Evolutionary conservation across 1,284 basidiomycete genomes (phyloP).

Genomic region (Ceraceosorus guamensis): DNA sequence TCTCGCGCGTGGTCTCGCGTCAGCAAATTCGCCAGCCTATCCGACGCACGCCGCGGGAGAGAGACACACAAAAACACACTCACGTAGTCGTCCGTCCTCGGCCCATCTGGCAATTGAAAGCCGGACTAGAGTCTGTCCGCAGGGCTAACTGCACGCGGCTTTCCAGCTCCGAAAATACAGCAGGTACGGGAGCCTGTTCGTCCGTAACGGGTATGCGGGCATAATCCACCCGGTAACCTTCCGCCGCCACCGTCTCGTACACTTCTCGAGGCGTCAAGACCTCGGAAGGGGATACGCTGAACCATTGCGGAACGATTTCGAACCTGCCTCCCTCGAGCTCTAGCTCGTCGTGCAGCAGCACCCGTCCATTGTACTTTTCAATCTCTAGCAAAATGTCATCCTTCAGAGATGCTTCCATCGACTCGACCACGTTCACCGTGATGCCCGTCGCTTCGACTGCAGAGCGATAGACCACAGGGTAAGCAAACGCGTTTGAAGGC

Average conservation of each 20-base stretch:
- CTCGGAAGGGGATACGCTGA: conserved; percentile 71
- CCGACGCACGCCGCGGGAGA: too few species aligned
- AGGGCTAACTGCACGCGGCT: conserved; percentile 38
- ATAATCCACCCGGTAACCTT: conserved; percentile 45
- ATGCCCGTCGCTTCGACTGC: conserved; percentile 68
- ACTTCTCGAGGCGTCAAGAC: conserved; percentile 84
- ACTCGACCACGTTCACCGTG: conserved; percentile 81
- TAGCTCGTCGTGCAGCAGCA: conserved; percentile 85
- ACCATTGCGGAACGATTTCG: conserved; percentile 62
- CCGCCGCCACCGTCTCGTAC: conserved; percentile 40
- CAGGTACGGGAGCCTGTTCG: conserved; percentile 47
- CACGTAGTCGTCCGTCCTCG: conserved; percentile 45
- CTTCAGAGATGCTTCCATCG: conserved; percentile 86
- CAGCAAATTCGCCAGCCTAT: too few species aligned
- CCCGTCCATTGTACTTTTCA: conserved; percentile 64
- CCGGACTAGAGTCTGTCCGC: conserved; percentile 28
- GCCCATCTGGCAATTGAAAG: conserved; percentile 48
- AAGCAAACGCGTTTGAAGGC: too few species aligned
- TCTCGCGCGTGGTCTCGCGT: too few species aligned
- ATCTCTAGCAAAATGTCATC: conserved; percentile 79
- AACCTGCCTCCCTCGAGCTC: conserved; percentile 79
- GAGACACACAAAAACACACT: conserved; percentile 13
- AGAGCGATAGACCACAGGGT: too few species aligned
- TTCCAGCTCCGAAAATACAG: conserved; percentile 44
- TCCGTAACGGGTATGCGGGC: conserved; percentile 46